A percentile compares a stretch with the other conserved stretches of the same genome.
Conservation (phyloP, 2,329 filamentous ascomycete genomes). For the Pyrenochaeta sp. region DNA sequence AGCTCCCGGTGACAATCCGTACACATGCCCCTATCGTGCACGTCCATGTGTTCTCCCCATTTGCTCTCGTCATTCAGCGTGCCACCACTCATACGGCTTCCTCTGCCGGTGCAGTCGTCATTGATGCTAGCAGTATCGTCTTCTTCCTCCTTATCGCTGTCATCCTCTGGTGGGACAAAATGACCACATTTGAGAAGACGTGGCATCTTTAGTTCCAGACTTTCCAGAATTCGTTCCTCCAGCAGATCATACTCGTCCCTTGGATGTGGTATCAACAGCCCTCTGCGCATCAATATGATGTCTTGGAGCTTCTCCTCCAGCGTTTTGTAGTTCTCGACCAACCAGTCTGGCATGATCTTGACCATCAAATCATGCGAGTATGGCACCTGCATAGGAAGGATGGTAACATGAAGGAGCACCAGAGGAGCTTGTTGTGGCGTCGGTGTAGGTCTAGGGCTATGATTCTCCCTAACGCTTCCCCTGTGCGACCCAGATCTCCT, state of each 20-base stretch:
- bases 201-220: conserved; percentile 73
- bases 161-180: conserved; percentile 60
- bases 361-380: conserved; percentile 61
- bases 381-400: conserved; percentile 72
- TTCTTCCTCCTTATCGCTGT: conserved; percentile 50
- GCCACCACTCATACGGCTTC: conserved; percentile 45
- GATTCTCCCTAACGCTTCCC: conserved; percentile 33
- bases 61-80: conserved; percentile 44
- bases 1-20: conserved; percentile 56
- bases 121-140: conserved; percentile 44
- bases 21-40: conserved; percentile 52
- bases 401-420: conserved; percentile 78
- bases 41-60: conserved; percentile 19
- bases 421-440: conserved; percentile 66
- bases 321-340: conserved; percentile 68
- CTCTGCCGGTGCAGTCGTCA: conserved; percentile 40
- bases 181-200: conserved; percentile 79
- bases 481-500: conserved; percentile 38
- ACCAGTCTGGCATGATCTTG: conserved; percentile 58
- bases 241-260: conserved; percentile 81
- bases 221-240: conserved; percentile 78
- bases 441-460: conserved; percentile 36
- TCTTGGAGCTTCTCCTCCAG: conserved; percentile 75
- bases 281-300: conserved; percentile 72
- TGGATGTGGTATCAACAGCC: conserved; percentile 78